Conservation (phyloP, 2,329 filamentous ascomycete species). For the Eutypella sp. region DNA sequence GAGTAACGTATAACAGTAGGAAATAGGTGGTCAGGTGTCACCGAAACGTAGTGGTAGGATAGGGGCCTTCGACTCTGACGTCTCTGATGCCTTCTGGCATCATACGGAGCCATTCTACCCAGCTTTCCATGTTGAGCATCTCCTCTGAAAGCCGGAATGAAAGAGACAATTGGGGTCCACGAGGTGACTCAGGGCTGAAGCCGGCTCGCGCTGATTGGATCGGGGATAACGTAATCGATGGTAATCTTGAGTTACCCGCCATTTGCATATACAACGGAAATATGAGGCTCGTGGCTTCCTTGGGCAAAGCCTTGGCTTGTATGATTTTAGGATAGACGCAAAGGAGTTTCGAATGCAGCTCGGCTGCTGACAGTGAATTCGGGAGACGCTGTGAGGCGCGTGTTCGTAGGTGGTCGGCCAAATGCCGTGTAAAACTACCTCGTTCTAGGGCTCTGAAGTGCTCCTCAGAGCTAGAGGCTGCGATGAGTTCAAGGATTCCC, state of each 20-base stretch:
- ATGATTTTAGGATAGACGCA: slow-evolving; percentile 48
- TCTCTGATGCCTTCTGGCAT: slow-evolving; percentile 54
- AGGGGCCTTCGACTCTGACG: slow-evolving; percentile 50
- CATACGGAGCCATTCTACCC: slow-evolving; percentile 54
- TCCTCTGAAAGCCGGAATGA: slow-evolving; percentile 48
- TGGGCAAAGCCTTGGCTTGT: slow-evolving; percentile 43
- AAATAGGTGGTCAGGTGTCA: slow-evolving; percentile 19
- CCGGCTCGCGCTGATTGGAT: slow-evolving; percentile 36
- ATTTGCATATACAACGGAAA: slow-evolving; percentile 53
- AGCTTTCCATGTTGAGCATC: slow-evolving; percentile 46
- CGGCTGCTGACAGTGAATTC: slow-evolving; percentile 44
- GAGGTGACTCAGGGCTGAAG: slow-evolving; percentile 32
- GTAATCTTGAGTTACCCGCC: slow-evolving; percentile 46
- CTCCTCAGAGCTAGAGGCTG: slow-evolving; percentile 50
- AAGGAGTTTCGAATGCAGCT: slow-evolving; percentile 50
- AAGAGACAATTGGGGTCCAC: slow-evolving; percentile 42
- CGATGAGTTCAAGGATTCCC: slow-evolving; percentile 52
- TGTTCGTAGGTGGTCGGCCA: slow-evolving; percentile 45
- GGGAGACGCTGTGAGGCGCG: slow-evolving; percentile 39
- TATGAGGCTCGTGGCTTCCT: slow-evolving; percentile 46
- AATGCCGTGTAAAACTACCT: slow-evolving; percentile 46
- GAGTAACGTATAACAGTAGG: too few species aligned
- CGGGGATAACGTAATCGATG: slow-evolving; percentile 52
- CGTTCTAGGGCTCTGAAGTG: slow-evolving; percentile 43
- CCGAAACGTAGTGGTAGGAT: slow-evolving; percentile 33